phyloP scores from a whole-genome alignment of 768 basidiomycete genomes.

The Scleroderma citrinum region DNA sequence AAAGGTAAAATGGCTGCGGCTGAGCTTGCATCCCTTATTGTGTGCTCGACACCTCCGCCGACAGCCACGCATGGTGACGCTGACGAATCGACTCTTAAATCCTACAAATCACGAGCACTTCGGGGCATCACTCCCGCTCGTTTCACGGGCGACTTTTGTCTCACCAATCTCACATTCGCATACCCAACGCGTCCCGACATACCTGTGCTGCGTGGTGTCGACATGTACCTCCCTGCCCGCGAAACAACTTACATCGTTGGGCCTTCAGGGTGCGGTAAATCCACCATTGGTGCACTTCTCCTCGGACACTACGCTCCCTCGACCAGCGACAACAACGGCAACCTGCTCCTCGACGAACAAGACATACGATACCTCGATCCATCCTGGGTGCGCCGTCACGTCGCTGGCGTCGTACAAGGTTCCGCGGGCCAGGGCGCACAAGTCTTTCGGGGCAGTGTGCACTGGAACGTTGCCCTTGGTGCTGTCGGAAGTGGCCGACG shows the following conservation, averaged over 20 bases:
- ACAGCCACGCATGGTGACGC: constrained; percentile 13
- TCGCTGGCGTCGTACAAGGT: constrained; percentile 76
- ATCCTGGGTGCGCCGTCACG: constrained; percentile 57
- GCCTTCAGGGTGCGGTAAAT: constrained; percentile 74
- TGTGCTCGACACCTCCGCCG: constrained; percentile 27
- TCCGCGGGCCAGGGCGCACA: constrained; percentile 40
- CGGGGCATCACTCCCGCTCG: constrained; percentile 59
- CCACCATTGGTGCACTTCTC: constrained; percentile 57
- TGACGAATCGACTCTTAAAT: background rate
- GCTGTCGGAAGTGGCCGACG: constrained; percentile 42
- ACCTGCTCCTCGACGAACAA: constrained; percentile 76
- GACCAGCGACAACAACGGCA: constrained; percentile 37
- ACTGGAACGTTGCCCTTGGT: constrained; percentile 84
- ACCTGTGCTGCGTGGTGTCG: constrained; percentile 52
- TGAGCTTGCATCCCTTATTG: constrained; percentile 19
- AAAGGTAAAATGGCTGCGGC: constrained; percentile 52
- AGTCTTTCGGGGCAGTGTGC: constrained; percentile 72
- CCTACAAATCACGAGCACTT: constrained; percentile 28
- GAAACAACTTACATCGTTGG: constrained; percentile 82
- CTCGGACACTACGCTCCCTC: constrained; percentile 73
- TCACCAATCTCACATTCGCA: constrained; percentile 57
- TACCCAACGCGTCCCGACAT: constrained; percentile 68
- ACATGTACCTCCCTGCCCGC: constrained; percentile 61
- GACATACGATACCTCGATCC: constrained; percentile 70
- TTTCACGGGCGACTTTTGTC: constrained; percentile 66